phyloP scores from a whole-genome alignment of 140 eudicot genomes.

The Senecio squalidus region DNA sequence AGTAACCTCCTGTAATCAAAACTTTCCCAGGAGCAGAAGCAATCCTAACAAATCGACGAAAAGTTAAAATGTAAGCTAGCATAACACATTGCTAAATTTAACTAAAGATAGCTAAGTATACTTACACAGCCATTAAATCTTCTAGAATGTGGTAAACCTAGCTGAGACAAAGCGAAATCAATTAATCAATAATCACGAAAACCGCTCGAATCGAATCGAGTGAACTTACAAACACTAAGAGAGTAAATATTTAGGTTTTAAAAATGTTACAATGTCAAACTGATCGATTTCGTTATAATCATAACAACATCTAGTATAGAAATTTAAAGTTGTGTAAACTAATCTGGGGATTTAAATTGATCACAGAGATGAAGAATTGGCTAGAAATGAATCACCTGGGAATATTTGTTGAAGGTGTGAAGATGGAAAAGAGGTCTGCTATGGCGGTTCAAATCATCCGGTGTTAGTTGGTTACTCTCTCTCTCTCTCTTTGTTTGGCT shows the following conservation, averaged over 20 bases:
- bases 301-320: too few species aligned
- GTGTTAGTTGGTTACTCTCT: neutral
- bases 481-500: neutral
- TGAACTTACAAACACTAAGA: too few species aligned
- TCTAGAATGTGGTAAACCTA: too few species aligned
- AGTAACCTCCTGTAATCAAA: conserved; percentile 89
- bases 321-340: neutral
- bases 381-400: too few species aligned
- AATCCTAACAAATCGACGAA: conserved; percentile 36
- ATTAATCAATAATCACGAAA: too few species aligned
- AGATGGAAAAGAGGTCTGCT: conserved; percentile 1
- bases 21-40: conserved; percentile 99
- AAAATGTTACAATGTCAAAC: too few species aligned
- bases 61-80: neutral
- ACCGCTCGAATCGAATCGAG: too few species aligned
- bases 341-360: neutral
- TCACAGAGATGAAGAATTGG: neutral
- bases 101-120: too few species aligned
- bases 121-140: too few species aligned
- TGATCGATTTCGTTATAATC: too few species aligned
- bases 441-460: conserved; percentile 19
- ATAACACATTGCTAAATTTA: too few species aligned
- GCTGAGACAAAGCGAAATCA: conserved; percentile 11
- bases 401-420: conserved; percentile 7
- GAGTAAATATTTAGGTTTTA: too few species aligned